Evolutionary conservation across 345 rosid genomes (phyloP), one percentile per base, ranked within the genome.

Genomic region (Abelmoschus esculentus): DNA sequence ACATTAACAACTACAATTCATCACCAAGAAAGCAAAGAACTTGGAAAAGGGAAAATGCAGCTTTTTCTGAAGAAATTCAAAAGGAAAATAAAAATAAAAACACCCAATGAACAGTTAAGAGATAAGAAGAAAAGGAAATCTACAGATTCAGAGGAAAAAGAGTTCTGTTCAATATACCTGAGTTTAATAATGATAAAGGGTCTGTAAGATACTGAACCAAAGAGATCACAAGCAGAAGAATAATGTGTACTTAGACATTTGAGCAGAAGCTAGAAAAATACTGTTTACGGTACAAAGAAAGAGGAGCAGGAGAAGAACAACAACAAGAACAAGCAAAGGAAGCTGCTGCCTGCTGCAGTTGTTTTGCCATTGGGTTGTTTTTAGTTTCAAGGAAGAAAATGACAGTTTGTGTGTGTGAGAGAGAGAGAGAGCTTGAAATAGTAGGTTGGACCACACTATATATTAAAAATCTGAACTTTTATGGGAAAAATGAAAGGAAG

Each of bases 351-450:
- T 60, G 80, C 77, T 72, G 86, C 71, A 67, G 78, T 71, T 79
- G 78, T 70, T 72, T 74, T 75, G 70, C 82, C 86, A 81, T 85
- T 69, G 77, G 76, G 19, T 60, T 72, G 67, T 70, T 71, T 75
- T 67, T 64, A 68, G 47, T 54, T 28, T 76, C 58, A 55, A 58
- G 40, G 65, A 67, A 63, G 83, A 81, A 85, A 80, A 76, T 75
- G 84, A 85, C 89, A 76, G 49, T 73, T 71, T 76, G n/a, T n/a
- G n/a, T n/a, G n/a, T n/a, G n/a, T n/a, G n/a, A n/a, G 69, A 14
- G 46, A 46, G 76, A 59, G 75, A 7, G 46, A 59, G 55, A 59
- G 55, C 70, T 3, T 9, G 74, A 18, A 28, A 57, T 55, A 13
- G 19, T 13, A 53, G 65, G 52, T 31, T 29, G 78, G 73, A 75